These are phyloP conservation scores for Penstemon barbatus DNA, from an alignment of 257 asterid species.

Conservation along the genomic window DNA sequence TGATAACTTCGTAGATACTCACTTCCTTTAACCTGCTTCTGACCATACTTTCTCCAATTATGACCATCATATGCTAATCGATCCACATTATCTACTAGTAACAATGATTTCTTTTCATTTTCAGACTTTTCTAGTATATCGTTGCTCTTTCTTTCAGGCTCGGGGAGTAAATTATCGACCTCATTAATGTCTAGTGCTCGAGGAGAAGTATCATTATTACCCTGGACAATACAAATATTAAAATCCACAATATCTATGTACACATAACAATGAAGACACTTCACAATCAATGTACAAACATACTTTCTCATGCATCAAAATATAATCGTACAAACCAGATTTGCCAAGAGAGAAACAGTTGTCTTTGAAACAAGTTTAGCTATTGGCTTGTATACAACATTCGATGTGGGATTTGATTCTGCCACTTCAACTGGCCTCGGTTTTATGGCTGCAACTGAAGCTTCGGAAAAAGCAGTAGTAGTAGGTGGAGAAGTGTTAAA, in stretches of 20 bases:
- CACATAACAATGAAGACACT: no score
- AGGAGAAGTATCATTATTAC: slow-evolving; percentile 28
- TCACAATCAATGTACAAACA: neutral
- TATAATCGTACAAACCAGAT: slow-evolving; percentile 60
- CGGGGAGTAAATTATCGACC: slow-evolving; percentile 21
- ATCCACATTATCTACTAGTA: slow-evolving; percentile 32
- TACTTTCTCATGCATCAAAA: neutral
- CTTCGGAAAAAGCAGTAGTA: slow-evolving; percentile 26
- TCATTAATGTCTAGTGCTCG: slow-evolving; percentile 33
- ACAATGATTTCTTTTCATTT: slow-evolving; percentile 33
- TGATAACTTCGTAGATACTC: slow-evolving; percentile 83
- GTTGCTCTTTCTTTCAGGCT: slow-evolving; percentile 27
- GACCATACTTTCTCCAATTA: slow-evolving; percentile 92
- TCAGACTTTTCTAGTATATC: slow-evolving; percentile 32
- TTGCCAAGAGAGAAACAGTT: slow-evolving; percentile 59
- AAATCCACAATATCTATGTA: slow-evolving; percentile 17
- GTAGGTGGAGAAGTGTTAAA: slow-evolving; percentile 44
- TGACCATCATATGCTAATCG: slow-evolving; percentile 70
- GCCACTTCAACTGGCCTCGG: slow-evolving; percentile 53
- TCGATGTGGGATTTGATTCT: slow-evolving; percentile 36
- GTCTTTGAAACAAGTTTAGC: slow-evolving; percentile 70
- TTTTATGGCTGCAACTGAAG: slow-evolving; percentile 49
- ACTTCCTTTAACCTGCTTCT: slow-evolving; percentile 87
- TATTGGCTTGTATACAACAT: slow-evolving; percentile 61
- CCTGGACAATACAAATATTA: slow-evolving; percentile 35